Percentiles rank a stretch among this genome's conserved stretches.
phyloP scores from a whole-genome alignment of 768 basidiomycete species.

The Boletus coccyginus region DNA sequence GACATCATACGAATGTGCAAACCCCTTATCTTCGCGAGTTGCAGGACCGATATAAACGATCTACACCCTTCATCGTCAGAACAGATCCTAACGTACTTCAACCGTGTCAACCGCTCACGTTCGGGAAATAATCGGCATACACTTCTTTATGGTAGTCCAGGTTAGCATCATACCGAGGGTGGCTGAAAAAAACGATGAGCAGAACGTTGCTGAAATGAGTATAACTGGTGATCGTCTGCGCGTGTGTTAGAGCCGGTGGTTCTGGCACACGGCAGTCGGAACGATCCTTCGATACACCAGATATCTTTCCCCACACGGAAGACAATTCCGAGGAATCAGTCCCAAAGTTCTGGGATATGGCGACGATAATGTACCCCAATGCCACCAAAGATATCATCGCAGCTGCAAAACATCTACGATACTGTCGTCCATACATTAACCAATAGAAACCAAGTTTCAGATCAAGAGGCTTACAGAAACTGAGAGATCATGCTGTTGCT shows the following conservation, averaged over 20 bases:
- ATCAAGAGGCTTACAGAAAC: conserved; percentile 10
- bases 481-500: conserved; percentile 6
- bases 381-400: background rate
- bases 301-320: background rate
- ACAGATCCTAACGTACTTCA: background rate
- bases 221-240: conserved; percentile 25
- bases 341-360: background rate
- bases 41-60: conserved; percentile 49
- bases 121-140: conserved; percentile 48
- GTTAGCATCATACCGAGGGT: conserved; percentile 45
- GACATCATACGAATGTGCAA: conserved; percentile 48
- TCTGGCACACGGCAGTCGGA: conserved; percentile 16
- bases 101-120: conserved; percentile 31
- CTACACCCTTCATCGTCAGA: conserved; percentile 21
- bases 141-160: conserved; percentile 46
- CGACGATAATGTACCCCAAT: conserved; percentile 5
- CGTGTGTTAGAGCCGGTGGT: conserved; percentile 18
- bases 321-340: background rate
- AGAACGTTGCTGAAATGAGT: conserved; percentile 41
- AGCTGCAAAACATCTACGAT: conserved; percentile 2
- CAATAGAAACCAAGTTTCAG: background rate
- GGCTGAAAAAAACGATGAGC: conserved; percentile 50
- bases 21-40: conserved; percentile 45
- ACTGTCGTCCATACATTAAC: background rate
- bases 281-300: background rate